These are phyloP conservation scores for Inga laurina DNA, from an alignment of 306 rosid species.

Conservation along the genomic window DNA sequence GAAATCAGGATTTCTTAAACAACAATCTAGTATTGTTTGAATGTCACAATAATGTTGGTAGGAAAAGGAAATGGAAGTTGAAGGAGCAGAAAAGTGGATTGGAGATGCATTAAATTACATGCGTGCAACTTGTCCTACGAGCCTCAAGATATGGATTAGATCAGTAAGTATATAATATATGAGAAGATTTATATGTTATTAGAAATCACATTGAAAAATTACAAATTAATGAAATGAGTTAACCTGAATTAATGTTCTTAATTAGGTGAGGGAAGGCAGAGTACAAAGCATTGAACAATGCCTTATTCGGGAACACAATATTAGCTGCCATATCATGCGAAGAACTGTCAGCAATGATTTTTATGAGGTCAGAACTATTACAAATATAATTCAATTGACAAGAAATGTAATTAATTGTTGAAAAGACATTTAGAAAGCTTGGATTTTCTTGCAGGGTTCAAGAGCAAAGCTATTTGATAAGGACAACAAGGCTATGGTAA, in stretches of 20 bases:
- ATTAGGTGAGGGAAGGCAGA: not conserved
- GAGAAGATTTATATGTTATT: too few relatives aligned
- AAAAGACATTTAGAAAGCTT: not conserved
- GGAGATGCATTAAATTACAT: slow-evolving; percentile 13
- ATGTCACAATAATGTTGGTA: not conserved
- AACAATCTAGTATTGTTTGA: not conserved
- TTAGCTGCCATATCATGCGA: not conserved
- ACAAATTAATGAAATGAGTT: not conserved
- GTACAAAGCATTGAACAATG: not conserved
- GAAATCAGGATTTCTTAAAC: not conserved
- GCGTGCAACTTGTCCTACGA: slow-evolving; percentile 4
- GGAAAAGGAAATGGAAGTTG: slow-evolving; percentile 32
- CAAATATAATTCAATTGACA: not conserved
- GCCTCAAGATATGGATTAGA: slow-evolving; percentile 30
- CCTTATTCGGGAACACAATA: not conserved
- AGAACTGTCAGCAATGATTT: not conserved
- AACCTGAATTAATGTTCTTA: not conserved
- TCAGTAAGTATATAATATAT: slow-evolving; percentile 22
- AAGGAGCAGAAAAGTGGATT: slow-evolving; percentile 31
- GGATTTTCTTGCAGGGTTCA: slow-evolving; percentile 8
- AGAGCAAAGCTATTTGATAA: slow-evolving; percentile 33
- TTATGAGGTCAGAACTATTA: not conserved
- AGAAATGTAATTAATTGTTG: too few relatives aligned
- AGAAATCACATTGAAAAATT: not conserved
- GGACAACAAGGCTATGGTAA: slow-evolving; percentile 35